Base-by-base conservation (phyloP, 805 yeast species). In the Candida methanosorbosa region DNA sequence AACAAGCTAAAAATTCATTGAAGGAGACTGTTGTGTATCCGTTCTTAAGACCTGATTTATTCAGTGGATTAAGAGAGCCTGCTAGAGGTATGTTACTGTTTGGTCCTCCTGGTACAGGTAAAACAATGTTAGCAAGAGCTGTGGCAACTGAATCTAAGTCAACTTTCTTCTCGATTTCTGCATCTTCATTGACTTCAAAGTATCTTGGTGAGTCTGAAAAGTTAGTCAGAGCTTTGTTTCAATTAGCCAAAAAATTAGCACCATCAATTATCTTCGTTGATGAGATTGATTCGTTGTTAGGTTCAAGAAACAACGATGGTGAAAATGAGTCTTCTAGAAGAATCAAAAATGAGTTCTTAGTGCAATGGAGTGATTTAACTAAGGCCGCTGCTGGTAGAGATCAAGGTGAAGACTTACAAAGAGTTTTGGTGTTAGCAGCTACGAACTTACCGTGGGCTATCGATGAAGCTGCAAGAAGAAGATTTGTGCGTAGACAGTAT, bases 51-150 rank as follows among this genome's bases (percentile, higher is more conserved):
- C 98, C 97, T 0, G 97, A 90, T 58, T 65, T 90, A 38, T 92
- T 90, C 54, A 72, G 75, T 39, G 97, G 97, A 0, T 62, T 90
- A 35, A 68, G 97, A 45, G 97, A 88, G 59, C 97, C 97, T 0
- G 88, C 94, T 0, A 64, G 94, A 38, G 97, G 97, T n/a, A 86
- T 92, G 94, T 66, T 90, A 16, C 60, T 90, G 28, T 90, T 87
- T 63, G 98, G 98, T 0, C 97, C 98, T 3, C 97, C 97, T 0
- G 98, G 98, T n/a, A 90, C 97, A 0, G 97, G 97, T 37, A 90
- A 92, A 52, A 88, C 97, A 1, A 88, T 90, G 97, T 70, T 90
- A 45, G 97, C 97, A 0, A 68, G 95, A 43, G 95, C 97, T 0
- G 97, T 92, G 3, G 97, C 97, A 3, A 84, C 94, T 2, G 97